These are phyloP conservation scores for Tulasnella calospora DNA, from an alignment of 768 basidiomycete genomes.

Conservation along the genomic window DNA sequence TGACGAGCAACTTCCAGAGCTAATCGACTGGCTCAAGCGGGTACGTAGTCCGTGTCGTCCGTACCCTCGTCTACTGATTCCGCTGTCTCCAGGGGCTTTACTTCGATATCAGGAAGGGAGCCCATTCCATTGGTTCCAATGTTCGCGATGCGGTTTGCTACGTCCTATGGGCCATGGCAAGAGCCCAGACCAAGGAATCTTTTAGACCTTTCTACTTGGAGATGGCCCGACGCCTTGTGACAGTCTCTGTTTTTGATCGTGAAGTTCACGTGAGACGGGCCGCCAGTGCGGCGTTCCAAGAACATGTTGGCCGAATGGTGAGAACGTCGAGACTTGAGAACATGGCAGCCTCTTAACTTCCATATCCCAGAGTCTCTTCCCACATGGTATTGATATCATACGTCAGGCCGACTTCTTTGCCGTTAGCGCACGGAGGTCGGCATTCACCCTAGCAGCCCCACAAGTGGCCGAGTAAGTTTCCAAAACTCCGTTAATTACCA, in stretches of 20 bases:
- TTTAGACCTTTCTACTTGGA: constrained; percentile 57
- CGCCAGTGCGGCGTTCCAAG: constrained; percentile 96
- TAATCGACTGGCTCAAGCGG: constrained; percentile 78
- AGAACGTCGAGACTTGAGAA: background rate
- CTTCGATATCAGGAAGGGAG: constrained; percentile 87
- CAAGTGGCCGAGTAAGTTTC: constrained; percentile 75
- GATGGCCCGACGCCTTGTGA: constrained; percentile 68
- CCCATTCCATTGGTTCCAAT: constrained; percentile 89
- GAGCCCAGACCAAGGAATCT: constrained; percentile 58
- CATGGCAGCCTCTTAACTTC: background rate
- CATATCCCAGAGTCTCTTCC: constrained; percentile 65
- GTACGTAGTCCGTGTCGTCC: constrained; percentile 39
- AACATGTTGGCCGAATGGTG: constrained; percentile 91
- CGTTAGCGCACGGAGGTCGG: constrained; percentile 76
- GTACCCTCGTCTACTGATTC: background rate
- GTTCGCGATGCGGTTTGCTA: constrained; percentile 94
- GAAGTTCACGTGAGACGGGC: constrained; percentile 93
- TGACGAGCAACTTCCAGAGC: constrained; percentile 50
- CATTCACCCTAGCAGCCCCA: constrained; percentile 79
- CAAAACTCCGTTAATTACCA: constrained; percentile 24
- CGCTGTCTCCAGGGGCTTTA: constrained; percentile 63
- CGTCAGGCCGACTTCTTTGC: constrained; percentile 93
- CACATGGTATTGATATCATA: constrained; percentile 90
- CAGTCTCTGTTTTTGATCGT: constrained; percentile 81
- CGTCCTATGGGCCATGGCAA: constrained; percentile 89